Percentiles rank a stretch among this genome's conserved stretches.
phyloP scores from a whole-genome alignment of 352 stramenopile species.

The Phytopythium oedochilum region DNA sequence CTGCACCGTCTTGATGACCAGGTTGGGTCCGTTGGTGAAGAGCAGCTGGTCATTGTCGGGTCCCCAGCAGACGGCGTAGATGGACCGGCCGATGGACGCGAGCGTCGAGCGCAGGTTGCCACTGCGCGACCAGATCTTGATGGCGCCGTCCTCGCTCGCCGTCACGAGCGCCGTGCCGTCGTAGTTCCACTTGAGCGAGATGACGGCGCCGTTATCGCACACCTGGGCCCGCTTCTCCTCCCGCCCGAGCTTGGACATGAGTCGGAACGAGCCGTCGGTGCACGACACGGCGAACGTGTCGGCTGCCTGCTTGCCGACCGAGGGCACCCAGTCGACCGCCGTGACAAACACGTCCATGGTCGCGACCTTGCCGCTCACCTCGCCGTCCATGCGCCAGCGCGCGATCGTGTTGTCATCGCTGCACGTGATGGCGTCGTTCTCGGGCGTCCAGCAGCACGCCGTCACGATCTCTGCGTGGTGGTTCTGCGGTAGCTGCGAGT shows the following conservation, averaged over 20 bases:
- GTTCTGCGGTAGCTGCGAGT: constrained; percentile 65
- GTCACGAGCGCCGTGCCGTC: constrained; percentile 90
- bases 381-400: constrained; percentile 82
- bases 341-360: constrained; percentile 78
- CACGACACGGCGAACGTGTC: constrained; percentile 88
- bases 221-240: constrained; percentile 91
- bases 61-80: constrained; percentile 91
- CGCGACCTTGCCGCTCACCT: constrained; percentile 67
- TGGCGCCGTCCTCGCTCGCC: constrained; percentile 88
- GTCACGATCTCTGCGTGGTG: constrained; percentile 83
- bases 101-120: constrained; percentile 87
- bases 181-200: constrained; percentile 91
- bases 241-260: constrained; percentile 86
- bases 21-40: constrained; percentile 80
- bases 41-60: constrained; percentile 90
- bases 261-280: constrained; percentile 86
- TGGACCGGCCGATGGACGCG: constrained; percentile 64
- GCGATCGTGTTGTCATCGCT: constrained; percentile 83
- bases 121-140: constrained; percentile 91
- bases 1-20: constrained; percentile 92
- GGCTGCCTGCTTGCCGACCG: constrained; percentile 72
- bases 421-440: constrained; percentile 86
- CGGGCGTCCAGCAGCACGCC: constrained; percentile 83
- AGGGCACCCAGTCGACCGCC: constrained; percentile 75
- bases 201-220: constrained; percentile 78